Evolutionary conservation across 768 basidiomycete species (phyloP).

Genomic region (Candolleomyces aberdarensis): DNA sequence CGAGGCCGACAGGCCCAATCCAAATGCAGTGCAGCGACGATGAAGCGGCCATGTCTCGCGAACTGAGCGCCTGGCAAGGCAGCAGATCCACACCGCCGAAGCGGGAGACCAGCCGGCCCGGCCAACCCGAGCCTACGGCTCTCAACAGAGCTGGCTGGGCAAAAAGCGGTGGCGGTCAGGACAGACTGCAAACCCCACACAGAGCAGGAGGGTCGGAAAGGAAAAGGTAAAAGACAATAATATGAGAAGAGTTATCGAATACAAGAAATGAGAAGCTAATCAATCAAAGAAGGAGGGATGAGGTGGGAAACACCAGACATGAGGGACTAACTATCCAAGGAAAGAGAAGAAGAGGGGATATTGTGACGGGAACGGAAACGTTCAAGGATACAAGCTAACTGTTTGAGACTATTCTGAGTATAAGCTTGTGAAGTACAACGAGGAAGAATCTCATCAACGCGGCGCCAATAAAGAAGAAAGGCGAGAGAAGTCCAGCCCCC

Average conservation of each 20-base stretch:
- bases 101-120: too few relatives aligned
- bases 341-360: not conserved
- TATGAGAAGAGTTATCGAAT: not conserved
- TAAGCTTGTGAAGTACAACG: conserved; percentile 1
- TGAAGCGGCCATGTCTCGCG: too few relatives aligned
- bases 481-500: conserved; percentile 10
- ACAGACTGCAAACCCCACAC: not conserved
- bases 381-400: not conserved
- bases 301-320: too few relatives aligned
- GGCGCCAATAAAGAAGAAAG: conserved; percentile 7
- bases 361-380: not conserved
- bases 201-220: not conserved
- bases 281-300: conserved; percentile 8
- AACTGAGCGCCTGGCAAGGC: too few relatives aligned
- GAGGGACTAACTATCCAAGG: too few relatives aligned
- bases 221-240: too few relatives aligned
- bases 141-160: too few relatives aligned
- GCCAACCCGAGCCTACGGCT: too few relatives aligned
- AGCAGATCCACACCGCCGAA: too few relatives aligned
- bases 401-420: not conserved
- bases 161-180: too few relatives aligned
- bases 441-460: conserved; percentile 3
- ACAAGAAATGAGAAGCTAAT: conserved; percentile 9
- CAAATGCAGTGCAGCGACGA: too few relatives aligned
- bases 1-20: too few relatives aligned